Conservation (phyloP, 2,329 filamentous ascomycete genomes). For the Penicillium paneum region DNA sequence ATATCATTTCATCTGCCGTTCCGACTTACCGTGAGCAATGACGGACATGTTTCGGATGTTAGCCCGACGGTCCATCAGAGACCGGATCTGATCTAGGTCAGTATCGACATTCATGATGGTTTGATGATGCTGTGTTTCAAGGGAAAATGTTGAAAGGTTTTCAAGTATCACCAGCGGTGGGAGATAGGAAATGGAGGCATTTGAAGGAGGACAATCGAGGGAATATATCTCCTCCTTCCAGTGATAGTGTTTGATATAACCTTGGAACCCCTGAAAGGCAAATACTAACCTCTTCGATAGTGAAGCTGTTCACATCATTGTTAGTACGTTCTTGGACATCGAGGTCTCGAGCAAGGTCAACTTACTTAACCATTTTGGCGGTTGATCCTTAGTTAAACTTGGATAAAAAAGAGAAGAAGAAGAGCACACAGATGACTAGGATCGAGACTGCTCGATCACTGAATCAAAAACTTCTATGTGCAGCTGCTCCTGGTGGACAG, state of each 20-base stretch:
- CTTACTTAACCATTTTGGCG: constrained; percentile 99
- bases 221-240: not conserved
- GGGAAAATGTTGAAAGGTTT: not conserved
- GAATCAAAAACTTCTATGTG: constrained; percentile 39
- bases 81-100: constrained; percentile 37
- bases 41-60: constrained; percentile 96
- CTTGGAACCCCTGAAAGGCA: not conserved
- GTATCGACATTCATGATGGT: constrained; percentile 19
- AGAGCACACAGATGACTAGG: constrained; percentile 42
- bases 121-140: not conserved
- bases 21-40: constrained; percentile 82
- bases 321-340: not conserved
- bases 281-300: constrained; percentile 75
- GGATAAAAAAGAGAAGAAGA: constrained; percentile 31
- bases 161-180: not conserved
- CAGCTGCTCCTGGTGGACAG: constrained; percentile 37
- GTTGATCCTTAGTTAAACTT: constrained; percentile 49
- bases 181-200: not conserved
- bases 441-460: constrained; percentile 46
- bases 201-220: not conserved
- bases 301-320: constrained; percentile 67
- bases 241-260: not conserved
- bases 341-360: constrained; percentile 32
- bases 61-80: constrained; percentile 51
- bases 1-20: not conserved